Base-by-base conservation (phyloP, 495 filamentous ascomycete species). In the Aspergillus egyptiacus region DNA sequence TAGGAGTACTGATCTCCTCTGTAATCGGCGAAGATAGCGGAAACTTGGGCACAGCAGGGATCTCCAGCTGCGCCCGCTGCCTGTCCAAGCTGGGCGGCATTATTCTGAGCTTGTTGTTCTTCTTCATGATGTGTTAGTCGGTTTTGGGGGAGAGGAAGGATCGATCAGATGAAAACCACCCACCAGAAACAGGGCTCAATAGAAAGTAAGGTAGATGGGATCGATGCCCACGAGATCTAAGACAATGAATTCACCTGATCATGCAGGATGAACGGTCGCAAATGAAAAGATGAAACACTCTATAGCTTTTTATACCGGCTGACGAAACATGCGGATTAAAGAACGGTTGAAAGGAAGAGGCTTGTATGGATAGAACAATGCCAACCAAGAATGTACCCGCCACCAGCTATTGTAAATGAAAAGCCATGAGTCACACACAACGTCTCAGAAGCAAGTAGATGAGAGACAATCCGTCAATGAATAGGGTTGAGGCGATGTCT, bases 21-120 rank as follows among this genome's bases (percentile, higher is more conserved):
- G 56, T 68, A 41, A 75, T 73, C 0, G 72, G 72, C 7, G 72
- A 75, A 1, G 70, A 71, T 6, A 75, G 42, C 7, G 72, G 72
- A 19, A 73, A 74, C 18, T 46, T 65, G 13, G 68, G 68, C 8
- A 58, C 46, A 27, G 47, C 32, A 6, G 68, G 68, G 6, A 67
- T 65, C 28, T 53, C 64, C 11, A 69, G 58, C 13, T 56, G 49
- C n/a, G 57, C 50, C 18, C 57, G 62, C 15, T 50, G 58, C 20
- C 57, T 60, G 23, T 64, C 61, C 20, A 46, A 50, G 19, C 47
- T 60, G 18, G 46, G 48, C 17, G 28, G 33, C 68, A 70, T 71
- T 30, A 58, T 35, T 15, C 43, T 22, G 17, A 19, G 25, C 27
- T 44, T 23, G 5, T 25, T 44, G 15, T 18, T 14, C 27, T 23